phyloP scores from a whole-genome alignment of 106 monocot species.

The Agapanthus africanus region DNA sequence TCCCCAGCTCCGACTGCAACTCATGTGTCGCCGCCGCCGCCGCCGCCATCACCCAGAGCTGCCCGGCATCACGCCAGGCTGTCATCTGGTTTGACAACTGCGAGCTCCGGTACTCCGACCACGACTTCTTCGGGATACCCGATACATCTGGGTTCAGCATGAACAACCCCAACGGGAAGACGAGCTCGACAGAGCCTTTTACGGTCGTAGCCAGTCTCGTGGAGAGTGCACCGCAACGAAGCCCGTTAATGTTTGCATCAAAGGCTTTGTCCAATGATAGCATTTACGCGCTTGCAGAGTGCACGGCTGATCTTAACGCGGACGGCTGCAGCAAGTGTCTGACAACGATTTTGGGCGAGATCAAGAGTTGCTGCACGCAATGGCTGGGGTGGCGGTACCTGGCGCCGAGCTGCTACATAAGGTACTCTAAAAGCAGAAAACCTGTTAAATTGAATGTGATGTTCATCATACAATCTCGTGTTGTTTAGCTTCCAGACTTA shows the following conservation, averaged over 20 bases:
- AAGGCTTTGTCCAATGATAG: not conserved
- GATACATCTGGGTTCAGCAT: not conserved
- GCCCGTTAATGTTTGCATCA: not conserved
- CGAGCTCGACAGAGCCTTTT: not conserved
- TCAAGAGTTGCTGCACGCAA: not conserved
- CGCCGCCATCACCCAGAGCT: not conserved
- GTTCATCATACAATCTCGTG: too few species aligned
- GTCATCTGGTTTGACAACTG: not conserved
- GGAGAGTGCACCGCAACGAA: not conserved
- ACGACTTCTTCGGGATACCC: not conserved
- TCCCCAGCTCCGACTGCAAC: not conserved
- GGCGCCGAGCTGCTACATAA: not conserved
- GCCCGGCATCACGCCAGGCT: not conserved
- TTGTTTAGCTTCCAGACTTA: too few species aligned
- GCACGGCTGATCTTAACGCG: not conserved
- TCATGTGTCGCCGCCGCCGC: not conserved
- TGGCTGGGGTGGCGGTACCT: not conserved
- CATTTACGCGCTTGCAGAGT: not conserved
- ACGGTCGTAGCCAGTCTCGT: not conserved
- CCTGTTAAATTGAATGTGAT: too few species aligned
- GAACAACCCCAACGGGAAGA: not conserved
- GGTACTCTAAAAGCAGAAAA: too few species aligned
- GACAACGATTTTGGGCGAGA: not conserved
- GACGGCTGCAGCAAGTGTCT: not conserved
- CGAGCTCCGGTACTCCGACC: not conserved